A percentile compares a stretch with the other conserved stretches of the same genome.
Evolutionary conservation across 2,329 filamentous ascomycete species (phyloP).

Genomic region (Monosporascus sp.): DNA sequence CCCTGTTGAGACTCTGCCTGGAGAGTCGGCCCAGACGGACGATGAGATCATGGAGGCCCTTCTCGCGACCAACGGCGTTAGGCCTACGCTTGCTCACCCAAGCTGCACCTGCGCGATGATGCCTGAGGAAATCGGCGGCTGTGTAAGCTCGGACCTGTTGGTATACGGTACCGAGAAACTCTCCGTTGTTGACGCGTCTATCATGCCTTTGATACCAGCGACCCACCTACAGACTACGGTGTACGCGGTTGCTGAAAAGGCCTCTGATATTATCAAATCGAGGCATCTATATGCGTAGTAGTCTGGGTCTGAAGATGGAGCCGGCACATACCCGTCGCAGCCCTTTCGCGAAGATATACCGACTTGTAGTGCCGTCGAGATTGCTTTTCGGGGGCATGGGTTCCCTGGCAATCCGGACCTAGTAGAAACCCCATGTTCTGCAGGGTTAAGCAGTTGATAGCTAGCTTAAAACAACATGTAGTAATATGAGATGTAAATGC

Average conservation of each 20-base stretch:
- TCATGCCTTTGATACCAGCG: slow-evolving; percentile 34
- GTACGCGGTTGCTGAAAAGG: slow-evolving; percentile 41
- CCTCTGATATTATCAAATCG: slow-evolving; percentile 18
- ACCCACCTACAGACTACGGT: slow-evolving; percentile 18
- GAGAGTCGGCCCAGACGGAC: slow-evolving; percentile 11
- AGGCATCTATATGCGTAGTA: not conserved
- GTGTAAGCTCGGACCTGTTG: slow-evolving; percentile 35
- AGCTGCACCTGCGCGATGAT: slow-evolving; percentile 41
- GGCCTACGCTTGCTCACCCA: slow-evolving; percentile 32
- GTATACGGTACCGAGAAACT: slow-evolving; percentile 41
- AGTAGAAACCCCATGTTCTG: too few relatives aligned
- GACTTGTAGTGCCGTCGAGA: too few relatives aligned
- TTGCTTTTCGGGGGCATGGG: too few relatives aligned
- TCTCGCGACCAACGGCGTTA: slow-evolving; percentile 9
- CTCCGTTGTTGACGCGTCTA: slow-evolving; percentile 39
- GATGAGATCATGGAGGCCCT: slow-evolving; percentile 23
- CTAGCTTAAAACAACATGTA: too few relatives aligned
- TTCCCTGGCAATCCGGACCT: too few relatives aligned
- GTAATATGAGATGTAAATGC: too few relatives aligned
- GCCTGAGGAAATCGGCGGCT: slow-evolving; percentile 36
- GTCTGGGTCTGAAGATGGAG: too few relatives aligned
- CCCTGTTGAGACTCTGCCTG: slow-evolving; percentile 30
- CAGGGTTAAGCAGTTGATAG: too few relatives aligned
- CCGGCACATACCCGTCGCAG: too few relatives aligned
- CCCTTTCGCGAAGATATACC: too few relatives aligned